phyloP scores from a whole-genome alignment of 805 yeast species.

The Candida takata region DNA sequence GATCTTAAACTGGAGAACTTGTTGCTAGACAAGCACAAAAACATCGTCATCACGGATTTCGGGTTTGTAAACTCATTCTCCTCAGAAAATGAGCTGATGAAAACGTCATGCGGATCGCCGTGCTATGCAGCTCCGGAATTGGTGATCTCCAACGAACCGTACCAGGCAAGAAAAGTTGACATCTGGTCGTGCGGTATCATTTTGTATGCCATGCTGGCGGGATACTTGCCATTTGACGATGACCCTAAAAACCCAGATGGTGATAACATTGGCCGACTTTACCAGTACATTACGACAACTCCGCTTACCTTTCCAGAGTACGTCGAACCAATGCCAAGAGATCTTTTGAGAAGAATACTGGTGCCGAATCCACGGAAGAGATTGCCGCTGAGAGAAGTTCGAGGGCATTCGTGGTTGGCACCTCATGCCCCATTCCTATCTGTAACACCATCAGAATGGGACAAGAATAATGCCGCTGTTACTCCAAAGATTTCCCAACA shows the following conservation, averaged over 20 bases:
- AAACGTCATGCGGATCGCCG: constrained; percentile 94
- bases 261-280: constrained; percentile 82
- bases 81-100: constrained; percentile 69
- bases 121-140: constrained; percentile 98
- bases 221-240: constrained; percentile 95
- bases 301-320: constrained; percentile 94
- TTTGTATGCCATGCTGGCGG: constrained; percentile 93
- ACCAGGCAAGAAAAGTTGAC: constrained; percentile 90
- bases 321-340: constrained; percentile 85
- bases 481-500: constrained; percentile 23
- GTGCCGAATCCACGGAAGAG: constrained; percentile 82
- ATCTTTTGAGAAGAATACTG: constrained; percentile 73
- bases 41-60: constrained; percentile 65
- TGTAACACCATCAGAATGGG: constrained; percentile 90
- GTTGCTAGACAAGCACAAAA: constrained; percentile 48
- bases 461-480: constrained; percentile 33
- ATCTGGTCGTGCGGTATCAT: constrained; percentile 97
- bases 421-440: constrained; percentile 77
- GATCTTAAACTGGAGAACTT: constrained; percentile 72
- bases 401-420: constrained; percentile 84
- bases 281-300: constrained; percentile 85
- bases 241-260: constrained; percentile 97
- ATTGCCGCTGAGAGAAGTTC: constrained; percentile 57
- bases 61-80: constrained; percentile 83
- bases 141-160: constrained; percentile 79